phyloP scores from a whole-genome alignment of 2,329 filamentous ascomycete genomes.

The Venturia nashicola region DNA sequence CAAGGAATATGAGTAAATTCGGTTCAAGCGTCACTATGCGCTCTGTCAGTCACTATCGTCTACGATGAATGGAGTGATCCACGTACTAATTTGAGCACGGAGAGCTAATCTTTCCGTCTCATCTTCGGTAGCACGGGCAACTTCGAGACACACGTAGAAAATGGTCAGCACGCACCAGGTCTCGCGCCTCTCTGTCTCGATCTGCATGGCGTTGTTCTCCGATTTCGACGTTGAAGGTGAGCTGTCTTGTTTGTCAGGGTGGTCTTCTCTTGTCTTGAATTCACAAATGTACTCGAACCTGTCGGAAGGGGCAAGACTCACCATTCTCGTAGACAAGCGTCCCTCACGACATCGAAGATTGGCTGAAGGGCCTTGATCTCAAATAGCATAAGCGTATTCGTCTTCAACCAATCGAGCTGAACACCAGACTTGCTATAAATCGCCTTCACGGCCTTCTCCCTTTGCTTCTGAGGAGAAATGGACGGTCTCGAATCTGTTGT shows the following conservation, averaged over 20 bases:
- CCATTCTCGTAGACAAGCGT: slow-evolving; percentile 19
- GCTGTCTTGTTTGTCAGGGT: neutral
- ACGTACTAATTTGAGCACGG: slow-evolving; percentile 15
- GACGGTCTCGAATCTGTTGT: neutral
- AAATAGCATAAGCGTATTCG: slow-evolving; percentile 29
- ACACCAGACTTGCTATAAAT: slow-evolving; percentile 22
- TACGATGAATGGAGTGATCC: slow-evolving; percentile 17
- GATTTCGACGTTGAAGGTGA: neutral
- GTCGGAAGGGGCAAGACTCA: neutral
- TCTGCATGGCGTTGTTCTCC: slow-evolving; percentile 20
- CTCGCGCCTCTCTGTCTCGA: slow-evolving; percentile 29
- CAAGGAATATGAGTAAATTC: slow-evolving; percentile 57
- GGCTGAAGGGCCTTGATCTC: slow-evolving; percentile 26
- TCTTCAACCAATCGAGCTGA: slow-evolving; percentile 33
- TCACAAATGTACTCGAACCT: neutral
- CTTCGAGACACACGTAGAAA: slow-evolving; percentile 37
- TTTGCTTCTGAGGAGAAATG: slow-evolving; percentile 2
- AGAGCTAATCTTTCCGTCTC: slow-evolving; percentile 15
- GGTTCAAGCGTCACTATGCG: slow-evolving; percentile 20
- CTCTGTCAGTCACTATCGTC: neutral
- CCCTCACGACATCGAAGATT: slow-evolving; percentile 27
- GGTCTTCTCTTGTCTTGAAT: neutral
- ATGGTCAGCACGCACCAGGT: slow-evolving; percentile 38
- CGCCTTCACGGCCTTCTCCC: slow-evolving; percentile 1
- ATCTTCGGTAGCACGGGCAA: slow-evolving; percentile 25